Conservation (phyloP, 1,139 yeast species). For the Debaryomycetaceae sp. region DNA sequence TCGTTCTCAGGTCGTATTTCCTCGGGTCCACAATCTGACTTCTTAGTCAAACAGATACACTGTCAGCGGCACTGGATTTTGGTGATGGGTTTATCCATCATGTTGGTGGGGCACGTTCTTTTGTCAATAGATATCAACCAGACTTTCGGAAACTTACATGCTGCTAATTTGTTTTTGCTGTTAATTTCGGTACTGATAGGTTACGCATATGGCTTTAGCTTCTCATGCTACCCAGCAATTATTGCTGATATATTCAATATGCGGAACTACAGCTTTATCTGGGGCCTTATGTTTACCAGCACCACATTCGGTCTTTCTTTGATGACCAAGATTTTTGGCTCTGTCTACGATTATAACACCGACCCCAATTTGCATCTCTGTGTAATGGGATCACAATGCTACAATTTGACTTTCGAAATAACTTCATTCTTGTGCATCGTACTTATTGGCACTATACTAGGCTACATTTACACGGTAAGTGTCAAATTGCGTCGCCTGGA, state of each 20-base stretch:
- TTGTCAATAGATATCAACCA: conserved; percentile 28
- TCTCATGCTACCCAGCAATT: conserved; percentile 79
- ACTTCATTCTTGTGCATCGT: conserved; percentile 28
- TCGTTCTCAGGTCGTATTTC: conserved; percentile 67
- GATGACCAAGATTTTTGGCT: conserved; percentile 40
- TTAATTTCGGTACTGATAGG: conserved; percentile 64
- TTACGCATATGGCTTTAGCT: conserved; percentile 73
- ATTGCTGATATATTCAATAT: conserved; percentile 77
- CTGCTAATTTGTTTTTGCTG: conserved; percentile 35
- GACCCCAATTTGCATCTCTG: conserved; percentile 26
- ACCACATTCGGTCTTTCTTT: conserved; percentile 36
- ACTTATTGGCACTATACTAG: conserved; percentile 19
- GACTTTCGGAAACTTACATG: conserved; percentile 19
- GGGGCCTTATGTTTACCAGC: conserved; percentile 73
- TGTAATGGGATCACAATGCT: conserved; percentile 36
- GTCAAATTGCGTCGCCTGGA: neutral
- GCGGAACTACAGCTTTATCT: conserved; percentile 67
- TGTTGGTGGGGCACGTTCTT: conserved; percentile 38
- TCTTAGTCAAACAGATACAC: conserved; percentile 47
- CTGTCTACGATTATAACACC: conserved; percentile 34
- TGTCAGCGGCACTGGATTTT: conserved; percentile 70
- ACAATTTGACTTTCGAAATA: conserved; percentile 32
- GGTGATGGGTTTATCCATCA: conserved; percentile 43
- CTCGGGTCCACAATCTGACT: conserved; percentile 68
- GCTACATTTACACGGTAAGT: conserved; percentile 16